Evolutionary conservation across 345 rosid genomes (phyloP).

Genomic region (Sisymbrium irio): DNA sequence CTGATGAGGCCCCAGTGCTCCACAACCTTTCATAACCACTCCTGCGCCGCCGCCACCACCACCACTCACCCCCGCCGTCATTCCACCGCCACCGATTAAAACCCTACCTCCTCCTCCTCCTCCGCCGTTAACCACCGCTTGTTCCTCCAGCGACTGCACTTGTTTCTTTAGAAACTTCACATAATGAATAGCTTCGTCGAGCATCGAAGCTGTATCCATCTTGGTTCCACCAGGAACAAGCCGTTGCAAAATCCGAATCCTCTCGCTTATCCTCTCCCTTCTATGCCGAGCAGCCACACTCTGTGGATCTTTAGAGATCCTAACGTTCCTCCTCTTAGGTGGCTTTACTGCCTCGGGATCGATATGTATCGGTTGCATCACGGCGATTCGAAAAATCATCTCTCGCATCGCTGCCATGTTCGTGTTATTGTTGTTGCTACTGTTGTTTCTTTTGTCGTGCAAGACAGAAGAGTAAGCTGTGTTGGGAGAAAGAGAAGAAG

Average conservation of each 20-base stretch:
- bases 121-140: constrained; percentile 43
- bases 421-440: constrained; percentile 32
- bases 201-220: constrained; percentile 96
- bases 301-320: constrained; percentile 92
- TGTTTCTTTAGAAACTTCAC: constrained; percentile 88
- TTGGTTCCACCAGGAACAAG: constrained; percentile 99
- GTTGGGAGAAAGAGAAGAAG: constrained; percentile 25
- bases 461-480: constrained; percentile 31
- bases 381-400: constrained; percentile 83
- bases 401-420: constrained; percentile 77
- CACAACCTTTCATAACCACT: constrained; percentile 47
- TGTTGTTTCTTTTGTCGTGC: constrained; percentile 33
- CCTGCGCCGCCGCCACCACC: constrained; percentile 44
- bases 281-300: constrained; percentile 91
- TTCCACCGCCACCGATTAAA: constrained; percentile 36
- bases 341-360: constrained; percentile 89
- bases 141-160: constrained; percentile 72
- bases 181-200: constrained; percentile 91
- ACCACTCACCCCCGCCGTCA: constrained; percentile 28
- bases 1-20: constrained; percentile 43
- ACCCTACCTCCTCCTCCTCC: constrained; percentile 17
- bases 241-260: constrained; percentile 85
- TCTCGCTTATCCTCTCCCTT: constrained; percentile 83
- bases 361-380: constrained; percentile 80
- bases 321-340: constrained; percentile 80